phyloP scores from a whole-genome alignment of 2,329 filamentous ascomycete species.

The Scedosporium apiospermum region DNA sequence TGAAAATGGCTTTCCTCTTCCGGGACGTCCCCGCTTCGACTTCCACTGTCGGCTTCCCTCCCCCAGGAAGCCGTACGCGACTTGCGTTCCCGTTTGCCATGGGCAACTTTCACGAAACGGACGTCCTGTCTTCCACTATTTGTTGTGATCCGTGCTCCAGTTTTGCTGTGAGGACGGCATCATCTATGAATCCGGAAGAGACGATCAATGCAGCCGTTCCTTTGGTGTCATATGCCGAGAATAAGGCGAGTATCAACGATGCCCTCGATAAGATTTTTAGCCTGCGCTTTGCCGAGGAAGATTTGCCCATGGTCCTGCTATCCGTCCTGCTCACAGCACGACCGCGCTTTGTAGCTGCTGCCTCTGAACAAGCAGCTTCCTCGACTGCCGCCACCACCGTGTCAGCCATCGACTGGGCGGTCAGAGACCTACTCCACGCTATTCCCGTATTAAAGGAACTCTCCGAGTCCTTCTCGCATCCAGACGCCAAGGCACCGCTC shows the following conservation, averaged over 20 bases:
- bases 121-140: background rate
- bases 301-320: background rate
- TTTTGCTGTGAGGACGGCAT: background rate
- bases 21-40: background rate
- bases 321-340: background rate
- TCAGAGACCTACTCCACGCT: background rate
- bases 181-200: background rate
- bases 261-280: background rate
- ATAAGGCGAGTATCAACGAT: background rate
- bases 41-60: background rate
- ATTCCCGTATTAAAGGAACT: background rate
- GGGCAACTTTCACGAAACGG: slow-evolving; percentile 1
- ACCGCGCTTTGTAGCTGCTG: background rate
- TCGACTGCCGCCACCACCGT: background rate
- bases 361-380: background rate
- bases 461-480: background rate
- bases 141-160: slow-evolving; percentile 3
- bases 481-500: background rate
- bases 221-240: background rate
- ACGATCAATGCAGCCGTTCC: background rate
- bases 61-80: background rate
- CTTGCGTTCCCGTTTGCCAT: background rate
- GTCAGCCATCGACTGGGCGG: background rate
- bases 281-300: background rate
- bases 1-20: background rate